Evolutionary conservation across 768 basidiomycete species (phyloP).

Genomic region (Pleurotus tuber-regium): DNA sequence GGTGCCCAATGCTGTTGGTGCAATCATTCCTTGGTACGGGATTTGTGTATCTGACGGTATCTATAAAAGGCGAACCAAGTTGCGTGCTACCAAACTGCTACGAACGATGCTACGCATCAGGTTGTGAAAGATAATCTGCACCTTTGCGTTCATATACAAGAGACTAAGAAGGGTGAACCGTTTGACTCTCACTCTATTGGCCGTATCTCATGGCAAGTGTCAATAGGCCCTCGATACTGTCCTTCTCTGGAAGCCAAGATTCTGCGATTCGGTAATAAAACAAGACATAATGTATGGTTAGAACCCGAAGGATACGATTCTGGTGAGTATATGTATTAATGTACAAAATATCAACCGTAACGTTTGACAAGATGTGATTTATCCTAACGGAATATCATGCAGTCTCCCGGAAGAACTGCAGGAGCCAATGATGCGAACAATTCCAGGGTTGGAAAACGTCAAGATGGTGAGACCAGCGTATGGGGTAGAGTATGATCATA

Average conservation of each 20-base stretch:
- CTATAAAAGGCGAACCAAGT: conserved; percentile 72
- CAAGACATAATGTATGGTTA: conserved; percentile 76
- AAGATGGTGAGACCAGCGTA: conserved; percentile 85
- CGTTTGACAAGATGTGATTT: conserved; percentile 67
- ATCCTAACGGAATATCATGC: conserved; percentile 88
- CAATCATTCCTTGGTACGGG: neutral
- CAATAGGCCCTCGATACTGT: conserved; percentile 83
- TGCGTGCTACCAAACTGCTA: conserved; percentile 67
- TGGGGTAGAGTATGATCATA: conserved; percentile 90
- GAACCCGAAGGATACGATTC: conserved; percentile 93
- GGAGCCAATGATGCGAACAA: conserved; percentile 77
- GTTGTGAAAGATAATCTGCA: conserved; percentile 77
- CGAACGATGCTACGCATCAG: conserved; percentile 70
- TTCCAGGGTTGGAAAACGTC: conserved; percentile 82
- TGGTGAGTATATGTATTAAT: conserved; percentile 51
- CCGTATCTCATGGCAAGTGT: neutral
- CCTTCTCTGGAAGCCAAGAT: conserved; percentile 90
- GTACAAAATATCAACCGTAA: no score
- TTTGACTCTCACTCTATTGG: neutral
- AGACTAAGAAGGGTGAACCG: conserved; percentile 74
- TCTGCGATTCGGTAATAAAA: conserved; percentile 70
- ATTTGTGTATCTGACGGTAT: no score
- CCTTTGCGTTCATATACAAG: conserved; percentile 80
- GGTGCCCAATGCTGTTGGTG: conserved; percentile 67
- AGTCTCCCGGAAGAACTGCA: conserved; percentile 87